Conservation (phyloP, 106 monocot species). For the Dendrobium nobile region DNA sequence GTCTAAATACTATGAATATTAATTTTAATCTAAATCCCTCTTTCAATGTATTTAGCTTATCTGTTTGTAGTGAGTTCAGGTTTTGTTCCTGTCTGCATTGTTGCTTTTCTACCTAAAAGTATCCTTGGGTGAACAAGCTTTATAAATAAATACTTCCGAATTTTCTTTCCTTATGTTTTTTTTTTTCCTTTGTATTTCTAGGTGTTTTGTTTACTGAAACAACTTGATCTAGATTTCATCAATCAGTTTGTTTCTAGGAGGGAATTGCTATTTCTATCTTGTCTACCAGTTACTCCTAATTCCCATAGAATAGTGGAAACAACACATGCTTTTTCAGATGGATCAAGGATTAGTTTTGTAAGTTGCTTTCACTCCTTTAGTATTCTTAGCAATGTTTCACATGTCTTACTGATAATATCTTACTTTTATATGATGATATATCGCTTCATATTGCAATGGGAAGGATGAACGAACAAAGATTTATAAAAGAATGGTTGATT, state of each 20-base stretch:
- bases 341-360: slow-evolving; percentile 53
- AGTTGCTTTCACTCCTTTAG: slow-evolving; percentile 17
- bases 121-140: neutral
- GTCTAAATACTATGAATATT: too few relatives aligned
- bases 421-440: slow-evolving; percentile 2
- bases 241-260: slow-evolving; percentile 44
- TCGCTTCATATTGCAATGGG: neutral
- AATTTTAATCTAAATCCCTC: neutral
- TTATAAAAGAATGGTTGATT: slow-evolving; percentile 52
- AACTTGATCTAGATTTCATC: slow-evolving; percentile 54
- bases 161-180: neutral
- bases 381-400: neutral
- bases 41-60: neutral
- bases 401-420: neutral
- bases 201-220: slow-evolving; percentile 65
- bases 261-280: slow-evolving; percentile 69
- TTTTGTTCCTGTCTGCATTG: neutral
- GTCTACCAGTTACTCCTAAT: slow-evolving; percentile 73
- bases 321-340: slow-evolving; percentile 27
- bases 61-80: neutral
- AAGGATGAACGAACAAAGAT: slow-evolving; percentile 72
- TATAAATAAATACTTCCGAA: neutral
- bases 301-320: slow-evolving; percentile 62
- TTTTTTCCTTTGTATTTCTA: slow-evolving; percentile 12
- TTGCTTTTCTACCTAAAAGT: slow-evolving; percentile 3